phyloP scores from a whole-genome alignment of 495 filamentous ascomycete genomes.

The Podospora fimiseda region DNA sequence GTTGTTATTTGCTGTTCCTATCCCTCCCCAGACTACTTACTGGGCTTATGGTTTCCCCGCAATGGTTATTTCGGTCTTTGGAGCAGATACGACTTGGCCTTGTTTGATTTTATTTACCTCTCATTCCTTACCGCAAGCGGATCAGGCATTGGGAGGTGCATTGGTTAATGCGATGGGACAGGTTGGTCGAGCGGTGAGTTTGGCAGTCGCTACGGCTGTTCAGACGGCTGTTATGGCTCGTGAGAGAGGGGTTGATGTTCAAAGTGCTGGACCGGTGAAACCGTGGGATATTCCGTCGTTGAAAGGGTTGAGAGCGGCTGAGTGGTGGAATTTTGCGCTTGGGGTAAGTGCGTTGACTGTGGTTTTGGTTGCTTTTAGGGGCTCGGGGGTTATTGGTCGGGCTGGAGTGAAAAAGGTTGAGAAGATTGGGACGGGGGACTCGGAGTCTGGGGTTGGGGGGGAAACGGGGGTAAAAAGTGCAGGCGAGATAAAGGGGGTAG shows the following conservation, averaged over 20 bases:
- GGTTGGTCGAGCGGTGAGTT: conserved; percentile 49
- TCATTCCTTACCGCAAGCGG: conserved; percentile 48
- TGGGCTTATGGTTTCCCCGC: conserved; percentile 56
- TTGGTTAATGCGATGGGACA: conserved; percentile 55
- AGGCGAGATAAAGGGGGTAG: neutral
- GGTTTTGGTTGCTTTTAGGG: conserved; percentile 36
- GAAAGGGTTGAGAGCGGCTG: conserved; percentile 44
- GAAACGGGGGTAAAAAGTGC: no score
- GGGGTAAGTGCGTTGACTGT: conserved; percentile 30
- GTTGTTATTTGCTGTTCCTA: conserved; percentile 51
- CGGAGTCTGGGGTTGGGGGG: no score
- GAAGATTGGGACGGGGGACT: no score
- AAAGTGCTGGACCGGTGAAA: conserved; percentile 29
- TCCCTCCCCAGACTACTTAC: conserved; percentile 47
- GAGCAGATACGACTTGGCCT: conserved; percentile 54
- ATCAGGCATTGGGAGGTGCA: conserved; percentile 56
- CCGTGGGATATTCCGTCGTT: conserved; percentile 39
- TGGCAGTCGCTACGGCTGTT: conserved; percentile 52
- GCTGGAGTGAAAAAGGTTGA: conserved; percentile 9
- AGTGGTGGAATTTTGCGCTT: conserved; percentile 48
- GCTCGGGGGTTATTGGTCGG: conserved; percentile 41
- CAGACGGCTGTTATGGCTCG: conserved; percentile 49
- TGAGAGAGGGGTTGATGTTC: conserved; percentile 32
- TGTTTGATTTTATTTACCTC: conserved; percentile 54
- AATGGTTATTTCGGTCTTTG: conserved; percentile 52